Percentiles rank a stretch among this genome's conserved stretches.
Conservation (phyloP, 371 early-diverging fungal genomes). For the Chytridiales sp. region DNA sequence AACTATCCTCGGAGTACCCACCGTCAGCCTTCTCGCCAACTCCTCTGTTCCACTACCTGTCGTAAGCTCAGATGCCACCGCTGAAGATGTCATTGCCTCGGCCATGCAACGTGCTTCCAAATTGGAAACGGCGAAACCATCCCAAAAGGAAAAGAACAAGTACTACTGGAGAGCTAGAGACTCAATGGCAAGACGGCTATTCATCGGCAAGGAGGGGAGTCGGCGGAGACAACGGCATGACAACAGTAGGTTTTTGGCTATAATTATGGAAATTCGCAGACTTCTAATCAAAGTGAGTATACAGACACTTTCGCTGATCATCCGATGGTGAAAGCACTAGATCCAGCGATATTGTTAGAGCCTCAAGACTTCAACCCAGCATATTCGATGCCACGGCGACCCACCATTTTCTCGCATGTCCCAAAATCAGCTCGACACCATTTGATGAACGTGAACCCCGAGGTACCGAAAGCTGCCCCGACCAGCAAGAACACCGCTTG, state of each 20-base stretch:
- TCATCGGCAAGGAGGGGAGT: conserved; percentile 18
- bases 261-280: too few species aligned
- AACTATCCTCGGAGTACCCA: conserved; percentile 3
- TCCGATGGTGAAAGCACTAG: conserved; percentile 16
- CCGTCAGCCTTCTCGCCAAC: conserved; percentile 2
- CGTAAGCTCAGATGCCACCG: neutral
- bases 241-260: conserved; percentile 22
- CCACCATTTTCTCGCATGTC: conserved; percentile 17
- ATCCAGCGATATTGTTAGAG: conserved; percentile 1
- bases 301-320: conserved; percentile 26
- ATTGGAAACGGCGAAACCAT: neutral
- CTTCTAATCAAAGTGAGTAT: too few species aligned
- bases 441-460: conserved; percentile 7
- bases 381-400: conserved; percentile 12
- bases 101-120: too few species aligned
- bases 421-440: neutral
- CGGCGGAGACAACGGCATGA: conserved; percentile 23
- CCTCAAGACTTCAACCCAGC: conserved; percentile 19
- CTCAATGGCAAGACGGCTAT: conserved; percentile 22
- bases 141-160: conserved; percentile 13
- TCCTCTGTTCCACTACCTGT: neutral
- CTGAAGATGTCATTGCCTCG: too few species aligned
- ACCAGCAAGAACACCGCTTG: neutral
- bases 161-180: conserved; percentile 14
- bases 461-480: too few species aligned